Conservation (phyloP, 805 yeast species). For the Candida boidinii region DNA sequence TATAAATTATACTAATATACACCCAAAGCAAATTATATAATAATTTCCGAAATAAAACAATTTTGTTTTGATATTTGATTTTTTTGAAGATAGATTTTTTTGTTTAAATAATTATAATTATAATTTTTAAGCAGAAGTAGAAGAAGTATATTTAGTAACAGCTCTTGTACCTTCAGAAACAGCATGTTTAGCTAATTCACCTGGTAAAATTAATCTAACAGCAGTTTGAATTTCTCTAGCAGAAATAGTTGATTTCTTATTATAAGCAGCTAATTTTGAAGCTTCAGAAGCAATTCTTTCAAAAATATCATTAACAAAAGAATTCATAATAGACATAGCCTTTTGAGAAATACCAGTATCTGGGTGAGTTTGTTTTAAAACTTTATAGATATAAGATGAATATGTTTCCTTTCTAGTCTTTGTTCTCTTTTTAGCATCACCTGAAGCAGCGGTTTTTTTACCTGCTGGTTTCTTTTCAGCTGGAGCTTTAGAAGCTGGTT, state of each 20-base stretch:
- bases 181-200: constrained; percentile 98
- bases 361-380: constrained; percentile 97
- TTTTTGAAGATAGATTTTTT: too few species aligned
- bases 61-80: too few species aligned
- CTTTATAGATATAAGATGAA: constrained; percentile 97
- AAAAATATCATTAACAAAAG: constrained; percentile 94
- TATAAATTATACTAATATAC: too few species aligned
- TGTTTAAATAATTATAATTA: too few species aligned
- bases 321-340: constrained; percentile 98
- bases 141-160: constrained; percentile 90
- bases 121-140: constrained; percentile 31
- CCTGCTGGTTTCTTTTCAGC: constrained; percentile 93
- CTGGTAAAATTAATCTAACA: constrained; percentile 95
- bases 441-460: constrained; percentile 78
- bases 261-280: constrained; percentile 96
- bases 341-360: constrained; percentile 99
- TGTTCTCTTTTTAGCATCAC: constrained; percentile 83
- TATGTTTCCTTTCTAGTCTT: constrained; percentile 97
- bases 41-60: too few species aligned
- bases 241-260: constrained; percentile 95
- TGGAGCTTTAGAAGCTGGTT: constrained; percentile 92
- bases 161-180: constrained; percentile 99
- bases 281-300: constrained; percentile 98
- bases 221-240: constrained; percentile 99
- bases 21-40: too few species aligned